Evolutionary conservation across 768 basidiomycete genomes (phyloP).

Genomic region (Piloderma croceum): DNA sequence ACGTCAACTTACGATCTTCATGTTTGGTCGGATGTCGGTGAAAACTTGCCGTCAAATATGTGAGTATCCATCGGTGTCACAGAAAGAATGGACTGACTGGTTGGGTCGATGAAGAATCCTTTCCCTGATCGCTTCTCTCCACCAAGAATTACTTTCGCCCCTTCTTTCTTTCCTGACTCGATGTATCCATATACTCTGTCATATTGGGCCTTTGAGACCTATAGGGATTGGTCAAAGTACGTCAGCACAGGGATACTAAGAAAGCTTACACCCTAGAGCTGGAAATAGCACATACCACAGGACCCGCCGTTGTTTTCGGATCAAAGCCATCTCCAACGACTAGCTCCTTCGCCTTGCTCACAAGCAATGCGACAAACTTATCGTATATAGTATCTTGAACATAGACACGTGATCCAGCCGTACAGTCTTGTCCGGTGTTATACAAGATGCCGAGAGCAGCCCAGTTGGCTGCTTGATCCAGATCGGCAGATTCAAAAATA

Average conservation of each 20-base stretch:
- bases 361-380: conserved; percentile 65
- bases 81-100: conserved; percentile 47
- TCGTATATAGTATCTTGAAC: conserved; percentile 87
- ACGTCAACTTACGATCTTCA: conserved; percentile 68
- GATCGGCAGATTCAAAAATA: conserved; percentile 85
- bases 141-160: conserved; percentile 75
- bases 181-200: conserved; percentile 88
- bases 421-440: conserved; percentile 91
- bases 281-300: conserved; percentile 54
- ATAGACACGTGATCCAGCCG: conserved; percentile 85
- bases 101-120: conserved; percentile 88
- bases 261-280: conserved; percentile 1
- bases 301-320: conserved; percentile 69
- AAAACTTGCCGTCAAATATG: conserved; percentile 55
- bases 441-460: conserved; percentile 80
- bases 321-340: conserved; percentile 81
- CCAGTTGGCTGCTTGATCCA: conserved; percentile 90
- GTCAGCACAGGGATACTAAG: conserved; percentile 5
- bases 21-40: conserved; percentile 67
- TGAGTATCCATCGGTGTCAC: neutral
- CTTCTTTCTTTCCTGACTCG: conserved; percentile 76
- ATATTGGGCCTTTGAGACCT: conserved; percentile 82
- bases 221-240: neutral
- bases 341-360: conserved; percentile 60
- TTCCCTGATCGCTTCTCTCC: conserved; percentile 70